Base-by-base conservation (phyloP, 345 rosid genomes). In the Brassica juncea region DNA sequence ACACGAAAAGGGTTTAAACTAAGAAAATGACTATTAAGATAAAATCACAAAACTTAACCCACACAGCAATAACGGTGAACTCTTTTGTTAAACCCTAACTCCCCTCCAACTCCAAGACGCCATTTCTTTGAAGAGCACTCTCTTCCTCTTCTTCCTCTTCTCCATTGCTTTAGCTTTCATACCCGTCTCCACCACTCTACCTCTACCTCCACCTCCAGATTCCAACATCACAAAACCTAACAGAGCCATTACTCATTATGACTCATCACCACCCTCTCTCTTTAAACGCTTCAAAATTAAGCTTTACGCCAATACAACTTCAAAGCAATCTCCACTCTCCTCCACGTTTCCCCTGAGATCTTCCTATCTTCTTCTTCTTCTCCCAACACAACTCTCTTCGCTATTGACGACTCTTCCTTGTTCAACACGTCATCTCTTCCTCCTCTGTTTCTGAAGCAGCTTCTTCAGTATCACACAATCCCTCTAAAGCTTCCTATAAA, bases 401-500 rank as follows among this genome's bases (percentile, higher is more conserved):
- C 92, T 60, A 83, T 92, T 71, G 70, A 83, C n/a, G 97, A 94
- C 73, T 54, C 94, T 15, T 83, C 84, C 80, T 80, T 91, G 14
- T 75, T 79, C 76, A 86, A 82, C 64, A 70, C 85, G 79, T 68
- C 86, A 76, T 77, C 92, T 31, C 71, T 62, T 71, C 80, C 88
- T 77, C 90, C 88, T 6, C 58, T 82, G 91, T 77, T 85, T 83
- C 75, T 89, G 74, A 90, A 83, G n/a, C 86, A 83, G 28, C 84
- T 92, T 66, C 86, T 92, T 44, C 95, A 85, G 27, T 92, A 92
- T 81, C 99, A 91, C 73, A 84, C 89, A 11, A 79, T 86, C 34
- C 86, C 95, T 52, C 55, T 81, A 49, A 81, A 39, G 39, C 89
- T 92, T 57, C 65, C 96, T 8, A 77, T 86, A 86, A 74, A 71